Conservation (phyloP, 2,329 filamentous ascomycete species). For the Cladosporium velox region DNA sequence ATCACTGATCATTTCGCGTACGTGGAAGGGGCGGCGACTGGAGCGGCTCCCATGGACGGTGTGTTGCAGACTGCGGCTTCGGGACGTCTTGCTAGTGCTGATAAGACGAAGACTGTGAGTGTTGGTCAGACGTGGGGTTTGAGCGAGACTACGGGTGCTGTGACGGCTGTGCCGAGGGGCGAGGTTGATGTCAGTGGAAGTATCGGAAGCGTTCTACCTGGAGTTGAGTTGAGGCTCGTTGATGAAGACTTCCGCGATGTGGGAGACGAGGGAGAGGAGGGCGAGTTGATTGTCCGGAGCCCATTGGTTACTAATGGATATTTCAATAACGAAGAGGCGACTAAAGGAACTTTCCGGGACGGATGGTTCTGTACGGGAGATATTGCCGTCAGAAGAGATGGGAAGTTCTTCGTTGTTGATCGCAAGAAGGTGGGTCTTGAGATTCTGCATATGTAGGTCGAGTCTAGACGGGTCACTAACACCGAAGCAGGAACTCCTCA, state of each 20-base stretch:
- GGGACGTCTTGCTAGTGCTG: conserved; percentile 27
- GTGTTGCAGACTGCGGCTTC: conserved; percentile 44
- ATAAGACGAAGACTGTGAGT: conserved; percentile 31
- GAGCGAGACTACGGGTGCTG: conserved; percentile 38
- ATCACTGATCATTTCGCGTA: conserved; percentile 37
- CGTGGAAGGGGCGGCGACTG: conserved; percentile 41
- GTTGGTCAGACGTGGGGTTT: conserved; percentile 44
- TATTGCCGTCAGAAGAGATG: conserved; percentile 73
- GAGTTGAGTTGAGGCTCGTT: conserved; percentile 44
- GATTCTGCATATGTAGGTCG: too few relatives aligned
- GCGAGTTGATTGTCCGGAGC: conserved; percentile 68
- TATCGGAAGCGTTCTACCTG: conserved; percentile 41
- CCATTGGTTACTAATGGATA: conserved; percentile 82
- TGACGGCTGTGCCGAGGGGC: conserved; percentile 40
- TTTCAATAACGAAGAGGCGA: conserved; percentile 70
- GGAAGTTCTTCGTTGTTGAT: conserved; percentile 90
- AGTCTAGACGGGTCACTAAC: neutral
- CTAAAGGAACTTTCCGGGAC: conserved; percentile 68
- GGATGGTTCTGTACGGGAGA: conserved; percentile 92
- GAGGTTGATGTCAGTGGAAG: conserved; percentile 38
- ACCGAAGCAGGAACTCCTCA: conserved; percentile 63
- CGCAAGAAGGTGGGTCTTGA: conserved; percentile 47
- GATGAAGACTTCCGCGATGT: conserved; percentile 48
- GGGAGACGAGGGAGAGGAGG: conserved; percentile 64
- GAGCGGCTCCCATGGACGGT: conserved; percentile 43